Evolutionary conservation across 129 eudicot genomes (phyloP).

Genomic region (Lonicera japonica): DNA sequence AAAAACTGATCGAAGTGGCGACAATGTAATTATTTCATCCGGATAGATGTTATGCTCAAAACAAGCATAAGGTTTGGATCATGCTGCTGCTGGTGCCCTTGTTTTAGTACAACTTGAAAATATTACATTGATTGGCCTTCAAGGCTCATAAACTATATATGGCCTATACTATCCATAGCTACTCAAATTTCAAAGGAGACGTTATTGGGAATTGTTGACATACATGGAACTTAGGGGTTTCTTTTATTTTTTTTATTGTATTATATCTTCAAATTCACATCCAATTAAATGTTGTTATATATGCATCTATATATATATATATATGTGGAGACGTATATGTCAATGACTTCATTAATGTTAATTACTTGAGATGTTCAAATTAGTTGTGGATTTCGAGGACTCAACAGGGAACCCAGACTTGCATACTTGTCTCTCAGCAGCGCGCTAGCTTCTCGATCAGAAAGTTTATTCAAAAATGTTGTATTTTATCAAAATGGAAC

Average conservation of each 20-base stretch:
- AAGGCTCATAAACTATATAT: not conserved
- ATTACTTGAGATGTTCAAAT: too few relatives aligned
- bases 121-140: not conserved
- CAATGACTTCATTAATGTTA: not conserved
- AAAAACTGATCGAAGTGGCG: not conserved
- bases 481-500: too few relatives aligned
- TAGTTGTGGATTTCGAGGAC: too few relatives aligned
- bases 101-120: not conserved
- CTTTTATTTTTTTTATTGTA: too few relatives aligned
- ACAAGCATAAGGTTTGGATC: not conserved
- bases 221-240: conserved; percentile 20
- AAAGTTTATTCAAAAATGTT: too few relatives aligned
- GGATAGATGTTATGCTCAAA: conserved; percentile 1
- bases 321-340: not conserved
- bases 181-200: not conserved
- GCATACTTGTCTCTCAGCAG: too few relatives aligned
- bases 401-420: too few relatives aligned
- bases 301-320: too few relatives aligned
- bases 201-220: conserved; percentile 13
- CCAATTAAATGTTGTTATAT: too few relatives aligned
- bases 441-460: too few relatives aligned
- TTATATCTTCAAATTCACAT: not conserved
- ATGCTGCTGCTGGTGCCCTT: not conserved
- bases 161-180: not conserved
- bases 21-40: not conserved